These are phyloP conservation scores for Arthrobotrys iridis DNA, from an alignment of 2,329 filamentous ascomycete species.

Conservation along the genomic window DNA sequence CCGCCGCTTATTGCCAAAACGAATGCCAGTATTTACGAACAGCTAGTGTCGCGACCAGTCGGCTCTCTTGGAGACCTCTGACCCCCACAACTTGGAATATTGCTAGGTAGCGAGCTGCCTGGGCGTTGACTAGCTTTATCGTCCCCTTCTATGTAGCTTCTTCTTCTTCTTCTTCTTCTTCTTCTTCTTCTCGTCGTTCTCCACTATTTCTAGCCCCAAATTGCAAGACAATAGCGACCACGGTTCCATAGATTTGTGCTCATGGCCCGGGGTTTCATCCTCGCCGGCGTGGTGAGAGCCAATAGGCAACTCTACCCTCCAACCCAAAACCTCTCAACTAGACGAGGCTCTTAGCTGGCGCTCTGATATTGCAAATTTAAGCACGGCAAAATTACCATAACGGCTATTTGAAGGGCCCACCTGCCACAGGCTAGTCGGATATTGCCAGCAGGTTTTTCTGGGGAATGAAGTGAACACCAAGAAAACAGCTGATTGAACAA, in stretches of 20 bases:
- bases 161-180: too few species aligned
- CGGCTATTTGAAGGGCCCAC: slow-evolving; percentile 48
- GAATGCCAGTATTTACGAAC: slow-evolving; percentile 1
- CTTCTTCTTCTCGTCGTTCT: slow-evolving; percentile 15
- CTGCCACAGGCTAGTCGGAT: slow-evolving; percentile 34
- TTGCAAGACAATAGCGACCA: slow-evolving; percentile 37
- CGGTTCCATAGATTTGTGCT: slow-evolving; percentile 35
- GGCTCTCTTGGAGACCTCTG: slow-evolving; percentile 22
- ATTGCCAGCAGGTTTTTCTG: slow-evolving; percentile 40
- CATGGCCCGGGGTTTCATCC: slow-evolving; percentile 15
- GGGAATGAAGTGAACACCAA: slow-evolving; percentile 10
- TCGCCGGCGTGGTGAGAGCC: slow-evolving; percentile 13
- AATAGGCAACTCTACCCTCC: slow-evolving; percentile 45
- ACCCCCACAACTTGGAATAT: slow-evolving; percentile 47
- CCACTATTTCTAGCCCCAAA: slow-evolving; percentile 26
- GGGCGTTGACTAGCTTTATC: slow-evolving; percentile 32
- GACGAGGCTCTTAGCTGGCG: slow-evolving; percentile 33
- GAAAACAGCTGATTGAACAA: slow-evolving; percentile 11
- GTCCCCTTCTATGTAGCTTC: too few species aligned
- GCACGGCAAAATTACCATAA: slow-evolving; percentile 47
- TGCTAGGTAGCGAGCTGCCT: slow-evolving; percentile 46
- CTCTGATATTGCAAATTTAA: slow-evolving; percentile 46
- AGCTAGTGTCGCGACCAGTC: slow-evolving; percentile 14
- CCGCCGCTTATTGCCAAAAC: not conserved
- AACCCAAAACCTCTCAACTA: slow-evolving; percentile 36